Base-by-base conservation (phyloP, 371 early-diverging fungal species). In the Chytridium lagenaria region DNA sequence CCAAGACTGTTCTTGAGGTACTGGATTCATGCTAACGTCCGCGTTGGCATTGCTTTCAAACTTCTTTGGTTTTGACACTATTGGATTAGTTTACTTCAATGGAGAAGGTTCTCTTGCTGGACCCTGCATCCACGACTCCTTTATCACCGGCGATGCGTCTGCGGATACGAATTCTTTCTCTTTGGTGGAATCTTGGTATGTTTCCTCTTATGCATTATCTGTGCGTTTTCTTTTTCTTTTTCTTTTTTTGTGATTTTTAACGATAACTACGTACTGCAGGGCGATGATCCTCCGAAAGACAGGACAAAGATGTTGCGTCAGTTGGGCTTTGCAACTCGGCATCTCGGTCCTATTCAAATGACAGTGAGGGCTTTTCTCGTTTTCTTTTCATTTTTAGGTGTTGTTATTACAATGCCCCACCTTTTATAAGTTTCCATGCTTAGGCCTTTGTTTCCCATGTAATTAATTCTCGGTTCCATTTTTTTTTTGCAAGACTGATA, bases 171-270 rank as follows among this genome's bases (percentile, higher is more conserved):
- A 36, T 92, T 87, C 78, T 87, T 92, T 69, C 79, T 93, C 74
- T 93, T 93, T 85, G 94, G 94, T 26, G 94, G 94, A 40, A 93
- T 93, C 70, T 78, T 93, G 59, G 91, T 57, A 89, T 86, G n/a
- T n/a, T n/a, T n/a, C n/a, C n/a, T n/a, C n/a, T n/a, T n/a, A n/a
- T n/a, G n/a, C n/a, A n/a, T n/a, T n/a, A n/a, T n/a, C n/a, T n/a
- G n/a, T n/a, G n/a, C n/a, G n/a, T n/a, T n/a, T n/a, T n/a, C n/a
- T n/a, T n/a, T n/a, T n/a, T n/a, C n/a, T n/a, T n/a, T n/a, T n/a
- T n/a, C n/a, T n/a, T n/a, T n/a, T n/a, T n/a, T n/a, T n/a, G n/a
- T n/a, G n/a, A n/a, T n/a, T n/a, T n/a, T n/a, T n/a, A n/a, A n/a
- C 16, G 23, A 37, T n/a, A 12, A 66, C 12, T 37, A 12, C 23